phyloP scores from a whole-genome alignment of 352 stramenopile genomes.

The Globisporangium canariense region DNA sequence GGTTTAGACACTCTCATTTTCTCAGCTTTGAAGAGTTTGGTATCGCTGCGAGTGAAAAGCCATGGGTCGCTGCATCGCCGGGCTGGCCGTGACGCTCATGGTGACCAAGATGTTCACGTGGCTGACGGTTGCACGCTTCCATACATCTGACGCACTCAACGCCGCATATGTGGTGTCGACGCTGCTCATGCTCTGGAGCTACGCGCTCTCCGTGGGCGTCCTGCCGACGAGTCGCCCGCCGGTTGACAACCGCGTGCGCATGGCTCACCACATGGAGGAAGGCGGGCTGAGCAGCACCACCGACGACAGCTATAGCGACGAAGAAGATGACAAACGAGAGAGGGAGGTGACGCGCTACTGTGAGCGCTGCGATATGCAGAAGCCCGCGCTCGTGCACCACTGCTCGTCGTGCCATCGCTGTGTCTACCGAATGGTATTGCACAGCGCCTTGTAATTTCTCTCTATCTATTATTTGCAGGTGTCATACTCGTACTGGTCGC shows the following conservation, averaged over 20 bases:
- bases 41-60: slow-evolving; percentile 2
- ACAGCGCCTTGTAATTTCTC: not conserved
- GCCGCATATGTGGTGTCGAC: slow-evolving; percentile 35
- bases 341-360: slow-evolving; percentile 52
- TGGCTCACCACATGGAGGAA: slow-evolving; percentile 1
- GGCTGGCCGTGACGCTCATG: slow-evolving; percentile 61
- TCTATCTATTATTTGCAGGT: not conserved
- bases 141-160: slow-evolving; percentile 26
- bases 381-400: slow-evolving; percentile 63
- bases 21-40: not conserved
- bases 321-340: slow-evolving; percentile 9
- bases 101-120: slow-evolving; percentile 56
- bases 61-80: slow-evolving; percentile 43
- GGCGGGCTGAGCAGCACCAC: not conserved
- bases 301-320: slow-evolving; percentile 7
- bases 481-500: not conserved
- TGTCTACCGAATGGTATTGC: slow-evolving; percentile 66
- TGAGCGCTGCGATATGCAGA: slow-evolving; percentile 67
- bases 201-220: slow-evolving; percentile 42
- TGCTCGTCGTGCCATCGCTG: slow-evolving; percentile 74
- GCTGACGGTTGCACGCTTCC: slow-evolving; percentile 32
- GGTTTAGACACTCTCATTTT: not conserved
- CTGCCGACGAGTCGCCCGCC: slow-evolving; percentile 18
- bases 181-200: slow-evolving; percentile 78
- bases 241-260: slow-evolving; percentile 16